Evolutionary conservation across 352 stramenopile genomes (phyloP).

Genomic region (Pythium rhizo-oryzae): DNA sequence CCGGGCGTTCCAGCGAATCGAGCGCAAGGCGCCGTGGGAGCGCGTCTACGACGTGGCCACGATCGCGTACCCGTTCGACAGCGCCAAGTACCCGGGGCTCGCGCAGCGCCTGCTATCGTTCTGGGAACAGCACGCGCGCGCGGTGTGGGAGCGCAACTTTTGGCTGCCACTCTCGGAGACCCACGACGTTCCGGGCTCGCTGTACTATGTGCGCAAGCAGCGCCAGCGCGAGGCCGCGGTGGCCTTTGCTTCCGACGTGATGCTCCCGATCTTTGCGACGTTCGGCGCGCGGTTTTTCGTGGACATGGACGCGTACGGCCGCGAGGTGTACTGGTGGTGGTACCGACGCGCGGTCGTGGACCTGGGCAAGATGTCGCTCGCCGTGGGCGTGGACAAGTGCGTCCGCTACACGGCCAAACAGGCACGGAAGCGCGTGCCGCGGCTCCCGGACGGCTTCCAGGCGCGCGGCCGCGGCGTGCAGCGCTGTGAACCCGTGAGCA

Average conservation of each 20-base stretch:
- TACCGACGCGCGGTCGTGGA: slow-evolving; percentile 13
- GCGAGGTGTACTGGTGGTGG: slow-evolving; percentile 20
- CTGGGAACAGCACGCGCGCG: slow-evolving; percentile 14
- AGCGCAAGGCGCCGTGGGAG: slow-evolving; percentile 17
- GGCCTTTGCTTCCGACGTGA: slow-evolving; percentile 5
- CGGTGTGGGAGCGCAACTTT: slow-evolving; percentile 27
- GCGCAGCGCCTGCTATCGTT: neutral
- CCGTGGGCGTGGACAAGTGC: slow-evolving; percentile 5
- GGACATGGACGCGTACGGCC: slow-evolving; percentile 9
- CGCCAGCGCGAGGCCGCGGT: slow-evolving; percentile 6
- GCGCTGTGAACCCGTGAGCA: neutral
- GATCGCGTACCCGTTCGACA: slow-evolving; percentile 16
- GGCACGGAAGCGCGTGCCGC: slow-evolving; percentile 2
- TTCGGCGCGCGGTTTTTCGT: slow-evolving; percentile 27
- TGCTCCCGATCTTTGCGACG: slow-evolving; percentile 10
- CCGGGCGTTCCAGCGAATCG: neutral
- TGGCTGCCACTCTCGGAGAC: neutral
- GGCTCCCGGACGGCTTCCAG: neutral
- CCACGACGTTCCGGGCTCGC: neutral
- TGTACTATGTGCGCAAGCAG: neutral
- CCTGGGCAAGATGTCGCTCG: neutral
- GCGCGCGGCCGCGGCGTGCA: neutral
- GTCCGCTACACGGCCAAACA: slow-evolving; percentile 11
- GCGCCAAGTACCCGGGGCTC: neutral
- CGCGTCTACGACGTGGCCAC: slow-evolving; percentile 9